phyloP scores from a whole-genome alignment of 1,284 basidiomycete genomes.

The Puccinia polysora region DNA sequence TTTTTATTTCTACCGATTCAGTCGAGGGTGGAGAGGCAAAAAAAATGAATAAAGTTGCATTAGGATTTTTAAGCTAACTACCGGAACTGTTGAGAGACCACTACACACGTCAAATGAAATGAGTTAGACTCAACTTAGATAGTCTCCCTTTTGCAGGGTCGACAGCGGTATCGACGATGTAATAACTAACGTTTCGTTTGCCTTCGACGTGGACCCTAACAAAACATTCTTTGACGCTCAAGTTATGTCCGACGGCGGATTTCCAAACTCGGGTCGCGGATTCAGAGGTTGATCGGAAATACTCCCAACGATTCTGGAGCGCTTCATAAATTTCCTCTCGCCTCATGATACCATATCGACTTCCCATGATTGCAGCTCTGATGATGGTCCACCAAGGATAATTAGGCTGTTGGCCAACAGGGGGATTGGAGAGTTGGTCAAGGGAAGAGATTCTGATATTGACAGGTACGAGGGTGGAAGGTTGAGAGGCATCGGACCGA shows the following conservation, averaged over 20 bases:
- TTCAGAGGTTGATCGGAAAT: slow-evolving; percentile 28
- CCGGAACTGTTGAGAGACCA: background rate
- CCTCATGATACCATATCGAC: slow-evolving; percentile 39
- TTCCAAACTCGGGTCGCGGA: slow-evolving; percentile 33
- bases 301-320: slow-evolving; percentile 32
- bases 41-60: background rate
- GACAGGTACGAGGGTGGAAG: background rate
- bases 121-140: slow-evolving; percentile 23
- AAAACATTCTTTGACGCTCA: slow-evolving; percentile 43
- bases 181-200: slow-evolving; percentile 37
- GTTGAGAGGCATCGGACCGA: too few species aligned
- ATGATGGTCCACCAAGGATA: slow-evolving; percentile 44
- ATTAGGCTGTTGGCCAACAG: slow-evolving; percentile 42
- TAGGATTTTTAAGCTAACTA: background rate
- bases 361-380: slow-evolving; percentile 40
- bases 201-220: slow-evolving; percentile 42
- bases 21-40: background rate
- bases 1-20: slow-evolving; percentile 17
- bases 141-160: slow-evolving; percentile 41
- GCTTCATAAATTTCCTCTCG: slow-evolving; percentile 40
- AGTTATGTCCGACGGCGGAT: slow-evolving; percentile 39
- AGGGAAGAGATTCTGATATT: slow-evolving; percentile 31
- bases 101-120: background rate
- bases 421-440: slow-evolving; percentile 40
- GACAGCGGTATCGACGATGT: slow-evolving; percentile 40